These are phyloP conservation scores for Passalora sequoiae DNA, from an alignment of 2,329 filamentous ascomycete species.

Conservation along the genomic window DNA sequence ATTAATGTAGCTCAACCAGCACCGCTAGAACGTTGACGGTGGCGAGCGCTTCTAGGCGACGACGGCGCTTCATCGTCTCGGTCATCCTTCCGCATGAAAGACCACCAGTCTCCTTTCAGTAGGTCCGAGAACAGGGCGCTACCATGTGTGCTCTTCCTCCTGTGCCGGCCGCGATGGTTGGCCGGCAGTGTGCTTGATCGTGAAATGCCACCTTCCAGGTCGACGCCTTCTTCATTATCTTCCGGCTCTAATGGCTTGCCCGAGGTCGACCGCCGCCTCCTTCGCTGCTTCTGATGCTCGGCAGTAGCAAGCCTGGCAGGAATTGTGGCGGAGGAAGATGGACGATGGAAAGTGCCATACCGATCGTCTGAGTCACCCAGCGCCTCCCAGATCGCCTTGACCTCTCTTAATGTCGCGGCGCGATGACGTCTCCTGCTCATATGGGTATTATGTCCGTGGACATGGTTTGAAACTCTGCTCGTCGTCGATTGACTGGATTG, in stretches of 20 bases:
- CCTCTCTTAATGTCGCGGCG: conserved; percentile 31
- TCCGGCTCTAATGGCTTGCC: conserved; percentile 15
- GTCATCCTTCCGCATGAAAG: conserved; percentile 19
- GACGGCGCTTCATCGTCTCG: conserved; percentile 12
- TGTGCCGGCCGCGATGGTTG: conserved; percentile 7
- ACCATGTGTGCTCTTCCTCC: conserved; percentile 23
- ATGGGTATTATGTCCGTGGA: conserved; percentile 14
- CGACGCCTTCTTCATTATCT: conserved; percentile 8
- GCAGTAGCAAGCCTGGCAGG: conserved; percentile 10
- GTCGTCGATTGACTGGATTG: conserved; percentile 14
- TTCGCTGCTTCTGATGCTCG: conserved; percentile 14
- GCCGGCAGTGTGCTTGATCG: conserved; percentile 23
- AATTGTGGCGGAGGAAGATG: conserved; percentile 11
- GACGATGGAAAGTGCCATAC: conserved; percentile 25
- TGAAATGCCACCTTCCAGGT: conserved; percentile 6
- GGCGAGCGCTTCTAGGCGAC: conserved; percentile 3
- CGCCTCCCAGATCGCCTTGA: conserved; percentile 32
- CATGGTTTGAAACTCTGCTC: conserved; percentile 11
- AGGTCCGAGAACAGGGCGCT: conserved; percentile 32
- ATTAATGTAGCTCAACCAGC: background rate
- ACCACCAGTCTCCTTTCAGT: conserved; percentile 30
- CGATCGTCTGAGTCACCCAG: conserved; percentile 25
- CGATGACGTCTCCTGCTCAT: conserved; percentile 25
- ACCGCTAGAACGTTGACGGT: conserved; percentile 1
- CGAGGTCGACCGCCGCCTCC: conserved; percentile 20